Conservation (phyloP, 2,329 filamentous ascomycete species). For the Berkeleyomyces rouxiae region DNA sequence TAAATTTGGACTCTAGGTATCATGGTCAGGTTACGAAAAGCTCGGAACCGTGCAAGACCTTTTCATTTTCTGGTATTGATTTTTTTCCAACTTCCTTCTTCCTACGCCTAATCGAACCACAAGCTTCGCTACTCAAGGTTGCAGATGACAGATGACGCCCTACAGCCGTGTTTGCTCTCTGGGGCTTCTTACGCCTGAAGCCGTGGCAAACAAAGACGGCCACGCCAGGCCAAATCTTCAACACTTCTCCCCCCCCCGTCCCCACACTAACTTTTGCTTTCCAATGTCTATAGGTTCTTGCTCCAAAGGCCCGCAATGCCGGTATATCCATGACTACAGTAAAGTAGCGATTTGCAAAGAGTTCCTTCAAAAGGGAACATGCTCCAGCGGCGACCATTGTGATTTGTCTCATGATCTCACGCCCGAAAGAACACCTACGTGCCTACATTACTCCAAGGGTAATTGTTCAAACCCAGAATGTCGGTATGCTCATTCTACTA, state of each 20-base stretch:
- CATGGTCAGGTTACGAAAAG: conserved; percentile 47
- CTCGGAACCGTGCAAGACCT: conserved; percentile 55
- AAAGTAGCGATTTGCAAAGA: conserved; percentile 87
- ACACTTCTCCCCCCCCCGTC: not conserved
- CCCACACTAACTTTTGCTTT: conserved; percentile 26
- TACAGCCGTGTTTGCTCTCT: not conserved
- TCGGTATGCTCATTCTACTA: conserved; percentile 69
- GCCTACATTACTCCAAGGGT: conserved; percentile 77
- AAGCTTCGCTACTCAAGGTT: not conserved
- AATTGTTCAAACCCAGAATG: conserved; percentile 78
- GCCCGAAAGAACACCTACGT: conserved; percentile 70
- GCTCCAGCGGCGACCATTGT: conserved; percentile 61
- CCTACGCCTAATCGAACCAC: conserved; percentile 2
- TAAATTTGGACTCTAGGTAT: conserved; percentile 24
- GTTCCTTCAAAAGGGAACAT: conserved; percentile 64
- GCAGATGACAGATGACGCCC: not conserved
- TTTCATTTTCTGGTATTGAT: conserved; percentile 52
- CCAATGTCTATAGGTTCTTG: conserved; percentile 53
- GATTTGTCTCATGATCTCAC: conserved; percentile 79
- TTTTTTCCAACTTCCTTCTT: conserved; percentile 19
- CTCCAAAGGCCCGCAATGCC: conserved; percentile 62
- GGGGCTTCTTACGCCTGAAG: not conserved
- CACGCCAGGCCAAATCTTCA: not conserved
- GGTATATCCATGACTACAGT: conserved; percentile 64
- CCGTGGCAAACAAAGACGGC: not conserved